Base-by-base conservation (phyloP, 1,284 basidiomycete species). In the Trichosporon ovoides region DNA sequence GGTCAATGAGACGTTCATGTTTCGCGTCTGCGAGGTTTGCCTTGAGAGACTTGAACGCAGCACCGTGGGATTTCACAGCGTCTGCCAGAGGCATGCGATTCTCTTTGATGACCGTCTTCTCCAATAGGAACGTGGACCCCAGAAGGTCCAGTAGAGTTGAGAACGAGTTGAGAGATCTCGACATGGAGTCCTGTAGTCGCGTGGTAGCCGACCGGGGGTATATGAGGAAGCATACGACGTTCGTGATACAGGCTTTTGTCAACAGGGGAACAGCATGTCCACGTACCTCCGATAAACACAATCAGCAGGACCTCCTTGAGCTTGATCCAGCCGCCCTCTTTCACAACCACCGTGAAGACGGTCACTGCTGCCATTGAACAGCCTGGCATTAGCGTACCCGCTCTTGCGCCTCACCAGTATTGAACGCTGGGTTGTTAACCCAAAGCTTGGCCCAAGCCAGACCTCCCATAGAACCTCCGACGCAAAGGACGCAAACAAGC, bases 351-450 rank as follows among this genome's bases (percentile, higher is more conserved):
- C 31, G 88, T 83, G 67, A 91, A 91, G 22, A 93, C 81, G 24
- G 90, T 87, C 49, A 95, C 91, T 1, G 87, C 84, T 0, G 86
- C 87, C 91, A 95, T 94, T 53, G 89, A 93, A 68, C 89, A 92
- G 6, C 91, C 91, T 87, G 63, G 55, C 37, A 51, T 57, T 28
- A 58, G 53, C 5, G n/a, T 22, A 19, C 22, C 11, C 33, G 36
- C 10, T 9, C 5, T 9, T 9, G 7, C 14, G 7, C 67, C 81
- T 68, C 73, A 84, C 90, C 91, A n/a, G 91, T 89, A 68, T 92
- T 93, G 74, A 95, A 97, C 16, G 87, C 86, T 1, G 91, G 88
- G 71, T 89, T 94, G 10, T 80, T 84, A 79, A 97, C 90, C 85
- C 88, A 92, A 6, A 91, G 82, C 75, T 96, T 79, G 12, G 72